A percentile compares a stretch with the other conserved stretches of the same genome.
Evolutionary conservation across 2,329 filamentous ascomycete genomes (phyloP).

Genomic region (Pestalotiopsis sp.): DNA sequence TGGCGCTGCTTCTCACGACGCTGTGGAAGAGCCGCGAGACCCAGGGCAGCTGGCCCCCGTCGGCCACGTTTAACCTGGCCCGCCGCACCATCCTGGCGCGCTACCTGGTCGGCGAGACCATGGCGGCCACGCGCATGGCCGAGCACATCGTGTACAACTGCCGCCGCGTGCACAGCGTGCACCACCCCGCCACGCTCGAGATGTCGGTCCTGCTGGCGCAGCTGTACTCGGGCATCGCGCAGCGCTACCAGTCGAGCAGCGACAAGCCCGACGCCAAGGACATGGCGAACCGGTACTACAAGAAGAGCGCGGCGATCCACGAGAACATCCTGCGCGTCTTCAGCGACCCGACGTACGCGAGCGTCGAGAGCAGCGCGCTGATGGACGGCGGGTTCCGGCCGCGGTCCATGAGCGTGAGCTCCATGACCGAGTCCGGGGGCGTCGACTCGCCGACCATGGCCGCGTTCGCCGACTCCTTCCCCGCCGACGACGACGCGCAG

Average conservation of each 20-base stretch:
- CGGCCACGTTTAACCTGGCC: conserved; percentile 19
- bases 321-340: conserved; percentile 39
- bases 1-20: conserved; percentile 38
- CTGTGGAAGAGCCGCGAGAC: conserved; percentile 32
- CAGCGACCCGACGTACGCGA: conserved; percentile 33
- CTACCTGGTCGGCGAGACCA: conserved; percentile 21
- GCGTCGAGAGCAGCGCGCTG: conserved; percentile 24
- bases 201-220: conserved; percentile 24
- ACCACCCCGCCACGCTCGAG: conserved; percentile 22
- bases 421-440: conserved; percentile 25
- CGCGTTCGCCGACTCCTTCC: background rate
- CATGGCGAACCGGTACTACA: conserved; percentile 39
- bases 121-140: conserved; percentile 22
- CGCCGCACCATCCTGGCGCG: conserved; percentile 22
- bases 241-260: conserved; percentile 34
- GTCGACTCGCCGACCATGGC: conserved; percentile 16
- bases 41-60: conserved; percentile 19
- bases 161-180: conserved; percentile 25
- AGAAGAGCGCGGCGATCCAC: conserved; percentile 37
- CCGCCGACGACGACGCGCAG: background rate
- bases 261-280: conserved; percentile 31
- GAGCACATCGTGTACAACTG: conserved; percentile 29
- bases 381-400: conserved; percentile 20
- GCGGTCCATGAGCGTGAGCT: conserved; percentile 24
- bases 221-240: conserved; percentile 31